Evolutionary conservation across 108 stramenopile species (phyloP).

Genomic region (Licmophora abbreviata): DNA sequence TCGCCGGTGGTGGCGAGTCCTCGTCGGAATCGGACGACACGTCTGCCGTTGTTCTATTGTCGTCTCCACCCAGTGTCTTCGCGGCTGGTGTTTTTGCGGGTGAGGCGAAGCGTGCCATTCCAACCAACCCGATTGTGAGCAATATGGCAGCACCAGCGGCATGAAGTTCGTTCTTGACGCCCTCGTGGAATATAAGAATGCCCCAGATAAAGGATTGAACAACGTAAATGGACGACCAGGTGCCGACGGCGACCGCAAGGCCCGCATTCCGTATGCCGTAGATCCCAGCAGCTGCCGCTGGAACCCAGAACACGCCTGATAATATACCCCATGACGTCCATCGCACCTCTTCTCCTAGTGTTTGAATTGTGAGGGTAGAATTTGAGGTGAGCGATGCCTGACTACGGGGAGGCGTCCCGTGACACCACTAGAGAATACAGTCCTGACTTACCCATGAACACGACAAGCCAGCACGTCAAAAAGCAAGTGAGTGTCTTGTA

Average conservation of each 20-base stretch:
- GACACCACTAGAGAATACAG: too few relatives aligned
- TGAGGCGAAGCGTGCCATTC: conserved; percentile 32
- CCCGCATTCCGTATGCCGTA: conserved; percentile 63
- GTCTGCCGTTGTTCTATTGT: neutral
- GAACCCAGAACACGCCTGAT: conserved; percentile 64
- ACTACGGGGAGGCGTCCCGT: too few relatives aligned
- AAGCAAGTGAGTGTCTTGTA: conserved; percentile 81
- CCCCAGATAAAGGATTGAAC: conserved; percentile 54
- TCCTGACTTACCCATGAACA: conserved; percentile 13
- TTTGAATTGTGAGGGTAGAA: too few relatives aligned
- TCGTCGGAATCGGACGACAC: neutral
- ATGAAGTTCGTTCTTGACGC: conserved; percentile 22
- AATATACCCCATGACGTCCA: conserved; percentile 71
- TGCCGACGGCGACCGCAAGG: conserved; percentile 62
- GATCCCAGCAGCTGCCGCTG: conserved; percentile 41
- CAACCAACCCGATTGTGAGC: conserved; percentile 31
- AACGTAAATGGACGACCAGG: conserved; percentile 63
- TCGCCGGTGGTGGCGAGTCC: neutral
- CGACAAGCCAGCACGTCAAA: conserved; percentile 52
- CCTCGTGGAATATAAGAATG: conserved; percentile 58
- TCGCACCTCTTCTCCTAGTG: conserved; percentile 9
- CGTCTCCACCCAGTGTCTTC: neutral
- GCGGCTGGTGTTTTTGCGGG: neutral
- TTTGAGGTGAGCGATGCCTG: too few relatives aligned
- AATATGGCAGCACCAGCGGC: conserved; percentile 21